Evolutionary conservation across 108 stramenopile species (phyloP), one percentile per base, ranked within the genome.

Genomic region (Nannochloropsis salina): DNA sequence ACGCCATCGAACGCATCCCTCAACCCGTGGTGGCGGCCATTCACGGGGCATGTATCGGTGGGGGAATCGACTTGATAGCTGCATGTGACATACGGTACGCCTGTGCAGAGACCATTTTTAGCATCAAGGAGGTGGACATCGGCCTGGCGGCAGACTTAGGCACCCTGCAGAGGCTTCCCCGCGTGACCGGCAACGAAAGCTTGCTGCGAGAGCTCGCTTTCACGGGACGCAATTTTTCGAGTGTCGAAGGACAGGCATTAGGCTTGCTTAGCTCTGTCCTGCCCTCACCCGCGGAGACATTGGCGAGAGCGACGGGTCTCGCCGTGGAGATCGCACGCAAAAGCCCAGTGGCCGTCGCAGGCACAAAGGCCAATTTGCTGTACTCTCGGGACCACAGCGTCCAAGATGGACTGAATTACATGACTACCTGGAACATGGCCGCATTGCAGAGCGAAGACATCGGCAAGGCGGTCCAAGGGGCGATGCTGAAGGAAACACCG

Each of bases 111-210:
- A 91, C 92, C 2, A 83, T 80, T 44, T 92, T 92, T 79, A 89
- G 85, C 43, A 80, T 92, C 42, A 91, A 92, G 85, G 92, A 91
- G 88, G 91, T 81, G 80, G 90, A 90, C 22, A 80, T 92, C 42
- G 92, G 91, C 43, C n/a, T 92, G 12, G 92, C 91, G 18, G 92
- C 92, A 18, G 92, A 92, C 85, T 89, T 92, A 6, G 92, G 92
- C 82, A 92, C 92, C 9, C 79, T 92, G 45, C 91, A 92, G 88
- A 80, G 91, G 9, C 86, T 92, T n/a, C 92, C 91, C 44, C 91
- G 90, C 88, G 44, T 90, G 10, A 85, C 90, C 42, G 92, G 92
- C 41, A 91, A 87, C 80, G 90, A 90, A 21, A 88, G 87, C 44
- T 86, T 90, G 6, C 90, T 86, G 9, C 89, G 90, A 9, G 92